These are phyloP conservation scores for Camellia granthamiana DNA, from an alignment of 148 eudicot species.

Conservation along the genomic window DNA sequence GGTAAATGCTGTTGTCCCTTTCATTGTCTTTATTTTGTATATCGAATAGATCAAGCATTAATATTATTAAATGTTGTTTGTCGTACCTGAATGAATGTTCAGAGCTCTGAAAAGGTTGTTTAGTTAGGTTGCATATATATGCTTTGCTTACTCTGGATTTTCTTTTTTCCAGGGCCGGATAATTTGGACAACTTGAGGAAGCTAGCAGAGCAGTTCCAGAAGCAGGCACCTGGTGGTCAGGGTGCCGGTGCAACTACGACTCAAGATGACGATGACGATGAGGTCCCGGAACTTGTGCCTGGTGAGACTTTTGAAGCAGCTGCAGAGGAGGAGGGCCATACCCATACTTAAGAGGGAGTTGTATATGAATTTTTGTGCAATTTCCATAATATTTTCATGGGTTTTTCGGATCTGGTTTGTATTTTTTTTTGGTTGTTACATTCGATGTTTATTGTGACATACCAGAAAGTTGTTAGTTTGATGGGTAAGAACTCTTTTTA, in stretches of 20 bases:
- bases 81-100: background rate
- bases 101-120: background rate
- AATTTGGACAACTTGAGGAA: constrained; percentile 87
- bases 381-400: background rate
- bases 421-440: background rate
- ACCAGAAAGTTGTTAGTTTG: constrained; percentile 6
- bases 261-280: constrained; percentile 74
- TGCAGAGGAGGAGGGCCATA: constrained; percentile 59
- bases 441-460: constrained; percentile 15
- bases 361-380: constrained; percentile 6
- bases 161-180: constrained; percentile 61
- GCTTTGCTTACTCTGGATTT: background rate
- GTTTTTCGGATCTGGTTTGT: constrained; percentile 4
- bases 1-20: constrained; percentile 39
- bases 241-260: constrained; percentile 28
- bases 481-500: background rate
- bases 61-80: background rate
- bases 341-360: constrained; percentile 32
- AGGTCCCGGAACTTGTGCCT: constrained; percentile 85
- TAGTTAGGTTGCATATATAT: background rate
- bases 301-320: constrained; percentile 95
- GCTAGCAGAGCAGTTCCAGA: constrained; percentile 76
- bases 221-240: constrained; percentile 44
- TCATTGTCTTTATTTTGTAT: background rate
- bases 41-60: background rate